Conservation (phyloP, 2,329 filamentous ascomycete species). For the Coniochaeta sp. region DNA sequence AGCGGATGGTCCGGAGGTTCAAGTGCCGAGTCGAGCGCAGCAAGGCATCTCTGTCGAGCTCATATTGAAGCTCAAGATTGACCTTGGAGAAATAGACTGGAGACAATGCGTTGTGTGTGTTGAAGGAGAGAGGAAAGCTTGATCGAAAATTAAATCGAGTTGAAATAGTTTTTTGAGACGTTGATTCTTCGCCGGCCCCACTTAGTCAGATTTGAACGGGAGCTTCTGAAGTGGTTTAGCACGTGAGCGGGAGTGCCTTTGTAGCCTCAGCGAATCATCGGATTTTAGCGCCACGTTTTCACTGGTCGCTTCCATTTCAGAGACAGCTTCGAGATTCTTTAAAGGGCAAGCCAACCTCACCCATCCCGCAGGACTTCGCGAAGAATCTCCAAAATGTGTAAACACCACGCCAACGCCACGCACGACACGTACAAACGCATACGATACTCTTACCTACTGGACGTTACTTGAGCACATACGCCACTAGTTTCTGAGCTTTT, state of each 20-base stretch:
- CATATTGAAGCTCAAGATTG: background rate
- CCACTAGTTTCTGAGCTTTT: background rate
- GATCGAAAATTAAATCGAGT: background rate
- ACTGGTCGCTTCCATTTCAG: background rate
- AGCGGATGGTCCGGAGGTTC: background rate
- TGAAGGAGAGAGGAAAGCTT: background rate
- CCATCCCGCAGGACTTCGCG: background rate
- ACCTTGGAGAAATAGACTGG: no score
- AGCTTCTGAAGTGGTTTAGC: background rate
- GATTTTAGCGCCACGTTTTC: background rate
- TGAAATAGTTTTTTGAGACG: constrained; percentile 4
- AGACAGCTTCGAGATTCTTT: background rate
- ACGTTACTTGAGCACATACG: background rate
- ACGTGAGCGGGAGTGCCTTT: background rate
- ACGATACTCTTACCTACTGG: background rate
- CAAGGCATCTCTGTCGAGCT: background rate
- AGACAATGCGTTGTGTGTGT: background rate
- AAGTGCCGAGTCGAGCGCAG: background rate
- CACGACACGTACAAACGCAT: background rate
- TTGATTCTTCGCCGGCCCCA: background rate
- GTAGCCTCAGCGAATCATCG: background rate
- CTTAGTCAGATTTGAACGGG: background rate
- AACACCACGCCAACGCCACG: background rate
- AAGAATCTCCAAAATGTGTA: background rate
- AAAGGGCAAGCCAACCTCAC: constrained; percentile 2